These are phyloP conservation scores for Alternaria metachromatica DNA, from an alignment of 2,329 filamentous ascomycete genomes.

Conservation along the genomic window DNA sequence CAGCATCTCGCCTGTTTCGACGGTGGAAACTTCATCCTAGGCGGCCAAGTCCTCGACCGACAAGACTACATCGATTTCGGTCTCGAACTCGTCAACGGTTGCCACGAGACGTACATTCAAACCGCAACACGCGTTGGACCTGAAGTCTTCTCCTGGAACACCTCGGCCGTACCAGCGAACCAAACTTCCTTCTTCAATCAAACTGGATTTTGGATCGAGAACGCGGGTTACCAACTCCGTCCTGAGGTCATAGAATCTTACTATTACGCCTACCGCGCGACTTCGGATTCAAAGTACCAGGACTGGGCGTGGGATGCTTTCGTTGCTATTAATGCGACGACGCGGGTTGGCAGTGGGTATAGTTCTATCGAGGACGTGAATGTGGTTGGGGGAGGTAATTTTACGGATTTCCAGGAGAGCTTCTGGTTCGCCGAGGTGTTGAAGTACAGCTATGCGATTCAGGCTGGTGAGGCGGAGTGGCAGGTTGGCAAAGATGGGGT, in stretches of 20 bases:
- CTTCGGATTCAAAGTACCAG: slow-evolving; percentile 76
- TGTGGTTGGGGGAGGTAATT: slow-evolving; percentile 63
- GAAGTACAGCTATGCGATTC: slow-evolving; percentile 82
- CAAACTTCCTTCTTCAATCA: slow-evolving; percentile 66
- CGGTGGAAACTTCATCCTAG: slow-evolving; percentile 85
- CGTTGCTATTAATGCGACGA: slow-evolving; percentile 68
- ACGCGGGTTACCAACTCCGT: slow-evolving; percentile 69
- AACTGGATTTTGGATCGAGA: slow-evolving; percentile 75
- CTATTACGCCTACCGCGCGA: slow-evolving; percentile 87
- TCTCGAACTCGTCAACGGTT: slow-evolving; percentile 72
- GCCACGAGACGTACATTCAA: slow-evolving; percentile 73
- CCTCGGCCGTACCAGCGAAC: slow-evolving; percentile 35
- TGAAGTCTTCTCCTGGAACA: slow-evolving; percentile 60
- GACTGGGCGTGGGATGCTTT: slow-evolving; percentile 87
- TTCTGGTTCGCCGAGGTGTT: slow-evolving; percentile 89
- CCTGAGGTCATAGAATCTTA: slow-evolving; percentile 84
- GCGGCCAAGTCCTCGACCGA: slow-evolving; percentile 71
- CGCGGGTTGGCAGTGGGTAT: slow-evolving; percentile 70
- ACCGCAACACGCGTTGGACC: slow-evolving; percentile 79
- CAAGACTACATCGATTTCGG: slow-evolving; percentile 77
- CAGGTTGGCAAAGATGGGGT: slow-evolving; percentile 59
- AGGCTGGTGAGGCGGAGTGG: slow-evolving; percentile 64
- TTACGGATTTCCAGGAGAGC: slow-evolving; percentile 78
- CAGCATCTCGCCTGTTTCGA: slow-evolving; percentile 77
- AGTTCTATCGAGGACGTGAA: slow-evolving; percentile 72